phyloP scores from a whole-genome alignment of 345 rosid species.

The Leavenworthia alabamica region DNA sequence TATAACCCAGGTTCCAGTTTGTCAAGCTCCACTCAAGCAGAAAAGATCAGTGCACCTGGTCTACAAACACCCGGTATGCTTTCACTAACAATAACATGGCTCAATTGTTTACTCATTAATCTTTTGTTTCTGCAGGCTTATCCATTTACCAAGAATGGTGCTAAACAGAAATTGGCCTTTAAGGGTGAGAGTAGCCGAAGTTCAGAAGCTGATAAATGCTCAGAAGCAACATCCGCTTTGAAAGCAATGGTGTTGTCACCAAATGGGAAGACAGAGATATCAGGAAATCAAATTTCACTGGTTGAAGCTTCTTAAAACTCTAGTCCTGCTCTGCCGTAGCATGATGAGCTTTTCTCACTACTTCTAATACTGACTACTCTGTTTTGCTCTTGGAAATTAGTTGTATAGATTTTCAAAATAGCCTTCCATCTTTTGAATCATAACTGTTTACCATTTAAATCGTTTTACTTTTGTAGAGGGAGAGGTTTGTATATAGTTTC shows the following conservation, averaged over 20 bases:
- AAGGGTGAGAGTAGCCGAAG: conserved; percentile 4
- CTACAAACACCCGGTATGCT: conserved; percentile 19
- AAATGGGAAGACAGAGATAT: conserved; percentile 2
- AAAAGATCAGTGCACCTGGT: conserved; percentile 8
- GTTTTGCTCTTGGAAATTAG: background rate
- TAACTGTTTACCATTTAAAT: background rate
- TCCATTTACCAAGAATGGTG: conserved; percentile 9
- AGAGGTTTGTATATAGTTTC: conserved; percentile 4
- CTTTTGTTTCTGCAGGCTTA: conserved; percentile 4
- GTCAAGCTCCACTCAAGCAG: conserved; percentile 7
- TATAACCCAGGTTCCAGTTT: conserved; percentile 29
- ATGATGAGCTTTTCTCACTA: background rate
- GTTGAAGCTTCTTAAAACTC: conserved; percentile 1
- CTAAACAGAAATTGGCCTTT: conserved; percentile 23
- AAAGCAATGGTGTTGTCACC: background rate
- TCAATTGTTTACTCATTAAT: background rate
- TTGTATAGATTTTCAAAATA: background rate
- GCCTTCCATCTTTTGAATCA: background rate
- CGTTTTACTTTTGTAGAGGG: conserved; percentile 7
- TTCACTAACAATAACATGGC: background rate
- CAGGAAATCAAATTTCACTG: background rate
- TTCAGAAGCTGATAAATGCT: conserved; percentile 1
- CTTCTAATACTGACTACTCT: background rate
- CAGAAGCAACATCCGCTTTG: background rate
- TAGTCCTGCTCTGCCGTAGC: background rate